Conservation (phyloP, 371 early-diverging fungal genomes). For the Zychaea mexicana region DNA sequence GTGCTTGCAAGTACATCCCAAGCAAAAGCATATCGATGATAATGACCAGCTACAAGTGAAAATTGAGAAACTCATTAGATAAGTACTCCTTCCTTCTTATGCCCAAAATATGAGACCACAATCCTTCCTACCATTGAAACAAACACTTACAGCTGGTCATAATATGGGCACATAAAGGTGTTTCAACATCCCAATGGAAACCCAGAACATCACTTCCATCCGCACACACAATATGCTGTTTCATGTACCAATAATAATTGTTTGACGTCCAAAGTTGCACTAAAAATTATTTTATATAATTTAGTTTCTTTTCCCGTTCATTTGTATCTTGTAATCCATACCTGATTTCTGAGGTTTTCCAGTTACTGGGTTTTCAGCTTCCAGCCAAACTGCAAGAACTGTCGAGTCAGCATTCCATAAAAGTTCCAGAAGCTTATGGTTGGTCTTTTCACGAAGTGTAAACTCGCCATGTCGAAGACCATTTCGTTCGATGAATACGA, state of each 20-base stretch:
- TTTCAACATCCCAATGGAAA: slow-evolving; percentile 77
- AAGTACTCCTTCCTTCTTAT: too few relatives aligned
- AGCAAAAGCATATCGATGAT: slow-evolving; percentile 54
- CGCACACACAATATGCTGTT: slow-evolving; percentile 68
- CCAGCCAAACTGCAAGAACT: slow-evolving; percentile 77
- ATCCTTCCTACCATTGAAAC: background rate
- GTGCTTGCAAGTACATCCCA: slow-evolving; percentile 63
- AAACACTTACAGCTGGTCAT: slow-evolving; percentile 28
- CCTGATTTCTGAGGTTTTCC: slow-evolving; percentile 30
- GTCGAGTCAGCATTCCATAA: slow-evolving; percentile 91
- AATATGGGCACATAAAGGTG: slow-evolving; percentile 64
- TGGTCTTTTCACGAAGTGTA: slow-evolving; percentile 59
- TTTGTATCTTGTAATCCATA: background rate
- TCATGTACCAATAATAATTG: slow-evolving; percentile 97
- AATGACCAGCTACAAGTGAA: slow-evolving; percentile 47
- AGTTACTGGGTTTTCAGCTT: slow-evolving; percentile 29
- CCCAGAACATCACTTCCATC: slow-evolving; percentile 40
- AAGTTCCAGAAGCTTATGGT: slow-evolving; percentile 60
- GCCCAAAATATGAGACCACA: too few relatives aligned
- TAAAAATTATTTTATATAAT: slow-evolving; percentile 1
- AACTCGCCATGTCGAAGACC: slow-evolving; percentile 96
- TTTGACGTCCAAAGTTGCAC: slow-evolving; percentile 92
- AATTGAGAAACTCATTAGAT: too few relatives aligned
- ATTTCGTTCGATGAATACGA: slow-evolving; percentile 94
- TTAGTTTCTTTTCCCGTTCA: background rate